Conservation (phyloP, 768 basidiomycete genomes). For the Lentinula aciculospora region DNA sequence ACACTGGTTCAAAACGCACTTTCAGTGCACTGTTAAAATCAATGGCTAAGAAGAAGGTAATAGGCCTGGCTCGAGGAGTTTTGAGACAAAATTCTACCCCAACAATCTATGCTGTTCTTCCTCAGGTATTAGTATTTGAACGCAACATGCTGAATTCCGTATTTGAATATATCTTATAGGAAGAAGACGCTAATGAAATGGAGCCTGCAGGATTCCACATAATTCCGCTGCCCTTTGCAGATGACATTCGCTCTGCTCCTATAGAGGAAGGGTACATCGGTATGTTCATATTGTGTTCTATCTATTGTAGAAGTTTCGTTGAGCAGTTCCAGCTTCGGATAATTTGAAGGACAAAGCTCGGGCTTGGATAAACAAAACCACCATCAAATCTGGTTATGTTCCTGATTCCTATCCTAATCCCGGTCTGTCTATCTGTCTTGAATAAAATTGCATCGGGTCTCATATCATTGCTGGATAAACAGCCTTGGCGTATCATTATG, state of each 20-base stretch:
- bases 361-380: conserved; percentile 74
- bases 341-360: conserved; percentile 61
- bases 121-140: conserved; percentile 51
- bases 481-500: conserved; percentile 88
- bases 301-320: background rate
- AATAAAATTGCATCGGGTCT: conserved; percentile 3
- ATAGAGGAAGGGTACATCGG: conserved; percentile 63
- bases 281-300: conserved; percentile 17
- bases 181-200: conserved; percentile 62
- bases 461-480: conserved; percentile 1
- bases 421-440: conserved; percentile 38
- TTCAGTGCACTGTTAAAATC: conserved; percentile 84
- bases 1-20: conserved; percentile 87
- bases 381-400: conserved; percentile 65
- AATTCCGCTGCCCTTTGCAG: conserved; percentile 89
- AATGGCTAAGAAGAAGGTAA: conserved; percentile 74
- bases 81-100: conserved; percentile 71
- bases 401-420: conserved; percentile 92
- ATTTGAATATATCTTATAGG: conserved; percentile 31
- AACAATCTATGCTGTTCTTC: conserved; percentile 77
- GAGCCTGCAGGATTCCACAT: conserved; percentile 91
- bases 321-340: conserved; percentile 49
- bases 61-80: conserved; percentile 72
- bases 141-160: background rate
- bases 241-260: conserved; percentile 83